Percentiles rank a stretch among this genome's conserved stretches.
phyloP scores from a whole-genome alignment of 192 early-diverging fungal genomes.

The Geosiphon pyriformis region DNA sequence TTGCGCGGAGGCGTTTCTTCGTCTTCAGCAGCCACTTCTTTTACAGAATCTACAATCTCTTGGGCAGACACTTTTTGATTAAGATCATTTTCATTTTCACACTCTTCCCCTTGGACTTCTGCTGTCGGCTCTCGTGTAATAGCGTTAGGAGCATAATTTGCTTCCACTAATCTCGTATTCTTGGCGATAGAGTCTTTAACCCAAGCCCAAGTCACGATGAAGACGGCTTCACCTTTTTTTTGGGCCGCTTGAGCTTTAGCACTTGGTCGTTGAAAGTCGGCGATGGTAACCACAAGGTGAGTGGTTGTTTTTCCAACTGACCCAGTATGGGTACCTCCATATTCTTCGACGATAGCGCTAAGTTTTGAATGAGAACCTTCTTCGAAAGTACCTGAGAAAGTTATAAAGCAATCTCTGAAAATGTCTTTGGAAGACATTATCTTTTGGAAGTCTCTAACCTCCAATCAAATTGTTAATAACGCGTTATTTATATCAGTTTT shows the following conservation, averaged over 20 bases:
- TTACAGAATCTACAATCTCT: too few relatives aligned
- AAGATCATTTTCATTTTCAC: not conserved
- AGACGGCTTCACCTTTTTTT: slow-evolving; percentile 13
- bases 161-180: slow-evolving; percentile 22
- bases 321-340: slow-evolving; percentile 15
- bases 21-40: not conserved
- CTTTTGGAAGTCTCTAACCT: too few relatives aligned
- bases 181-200: slow-evolving; percentile 27
- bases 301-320: slow-evolving; percentile 32
- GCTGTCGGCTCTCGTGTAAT: not conserved
- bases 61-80: not conserved
- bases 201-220: slow-evolving; percentile 33
- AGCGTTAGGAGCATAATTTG: slow-evolving; percentile 20
- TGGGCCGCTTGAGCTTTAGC: slow-evolving; percentile 27
- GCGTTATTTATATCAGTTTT: too few relatives aligned
- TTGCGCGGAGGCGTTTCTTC: not conserved
- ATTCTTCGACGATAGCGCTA: not conserved
- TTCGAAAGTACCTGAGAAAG: slow-evolving; percentile 12
- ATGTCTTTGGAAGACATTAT: too few relatives aligned
- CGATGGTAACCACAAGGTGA: slow-evolving; percentile 32
- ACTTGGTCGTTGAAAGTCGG: slow-evolving; percentile 20
- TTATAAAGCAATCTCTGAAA: slow-evolving; percentile 9
- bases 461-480: too few relatives aligned
- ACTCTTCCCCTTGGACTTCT: too few relatives aligned
- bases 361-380: slow-evolving; percentile 2